Percentiles rank a stretch among this genome's conserved stretches.
These are phyloP conservation scores for Serendipita sp. DNA, from an alignment of 768 basidiomycete genomes.

Conservation along the genomic window DNA sequence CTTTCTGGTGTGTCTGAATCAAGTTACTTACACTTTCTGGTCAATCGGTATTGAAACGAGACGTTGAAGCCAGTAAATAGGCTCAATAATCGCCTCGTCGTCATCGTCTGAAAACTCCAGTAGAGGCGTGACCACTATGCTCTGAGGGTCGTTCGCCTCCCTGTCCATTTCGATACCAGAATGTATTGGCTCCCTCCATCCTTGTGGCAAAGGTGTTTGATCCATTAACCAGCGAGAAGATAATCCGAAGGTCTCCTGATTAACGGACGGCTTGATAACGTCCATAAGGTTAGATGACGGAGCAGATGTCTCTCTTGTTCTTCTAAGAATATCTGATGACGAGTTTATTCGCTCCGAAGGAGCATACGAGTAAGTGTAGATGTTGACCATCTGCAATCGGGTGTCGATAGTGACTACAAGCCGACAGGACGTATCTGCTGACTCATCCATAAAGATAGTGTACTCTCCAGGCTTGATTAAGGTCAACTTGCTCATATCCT, in stretches of 20 bases:
- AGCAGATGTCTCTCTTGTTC: no score
- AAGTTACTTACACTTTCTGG: constrained; percentile 33
- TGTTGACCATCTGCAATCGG: not conserved
- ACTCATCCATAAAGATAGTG: constrained; percentile 6
- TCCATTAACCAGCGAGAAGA: not conserved
- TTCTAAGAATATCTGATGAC: no score
- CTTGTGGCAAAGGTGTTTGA: not conserved
- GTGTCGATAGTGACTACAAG: constrained; percentile 7
- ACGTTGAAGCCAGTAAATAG: constrained; percentile 58
- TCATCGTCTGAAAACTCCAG: not conserved
- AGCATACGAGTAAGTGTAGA: not conserved
- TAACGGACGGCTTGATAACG: no score
- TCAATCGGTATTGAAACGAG: constrained; percentile 30
- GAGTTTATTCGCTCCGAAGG: not conserved
- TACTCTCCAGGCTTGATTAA: constrained; percentile 6
- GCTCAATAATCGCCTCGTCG: constrained; percentile 34
- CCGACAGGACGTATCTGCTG: constrained; percentile 8
- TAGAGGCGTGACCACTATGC: not conserved
- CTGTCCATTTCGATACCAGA: not conserved
- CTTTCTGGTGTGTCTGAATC: no score
- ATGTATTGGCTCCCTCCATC: not conserved
- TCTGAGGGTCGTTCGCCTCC: not conserved
- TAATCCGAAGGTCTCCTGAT: not conserved
- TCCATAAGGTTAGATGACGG: no score
- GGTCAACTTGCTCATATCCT: constrained; percentile 10